Conservation (phyloP, 1,284 basidiomycete genomes). For the Boletellus sp. region DNA sequence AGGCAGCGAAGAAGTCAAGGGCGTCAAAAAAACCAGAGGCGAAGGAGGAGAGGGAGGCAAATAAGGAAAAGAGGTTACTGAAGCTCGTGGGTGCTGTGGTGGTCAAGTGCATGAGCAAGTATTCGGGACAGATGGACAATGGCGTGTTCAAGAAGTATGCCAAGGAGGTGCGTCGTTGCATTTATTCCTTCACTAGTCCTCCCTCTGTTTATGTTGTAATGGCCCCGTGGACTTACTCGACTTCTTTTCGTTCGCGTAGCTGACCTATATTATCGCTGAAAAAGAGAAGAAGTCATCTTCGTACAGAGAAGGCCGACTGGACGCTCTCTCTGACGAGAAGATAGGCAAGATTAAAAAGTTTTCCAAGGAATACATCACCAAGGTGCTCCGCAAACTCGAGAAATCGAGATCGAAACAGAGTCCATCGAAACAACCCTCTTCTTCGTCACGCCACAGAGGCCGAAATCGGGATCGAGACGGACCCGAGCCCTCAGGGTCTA, state of each 20-base stretch:
- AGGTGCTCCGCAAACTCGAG: conserved; percentile 62
- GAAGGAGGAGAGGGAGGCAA: conserved; percentile 57
- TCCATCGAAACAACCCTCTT: conserved; percentile 15
- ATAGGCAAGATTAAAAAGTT: conserved; percentile 89
- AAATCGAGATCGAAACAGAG: conserved; percentile 39
- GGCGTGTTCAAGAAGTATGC: conserved; percentile 95
- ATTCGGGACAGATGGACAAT: conserved; percentile 75
- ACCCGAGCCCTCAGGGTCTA: conserved; percentile 24
- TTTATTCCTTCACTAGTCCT: conserved; percentile 1
- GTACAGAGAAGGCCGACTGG: conserved; percentile 69
- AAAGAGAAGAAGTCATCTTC: conserved; percentile 92
- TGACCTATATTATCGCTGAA: conserved; percentile 78
- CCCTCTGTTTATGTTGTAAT: neutral
- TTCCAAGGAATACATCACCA: conserved; percentile 81
- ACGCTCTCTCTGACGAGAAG: conserved; percentile 84
- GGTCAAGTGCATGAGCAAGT: conserved; percentile 89
- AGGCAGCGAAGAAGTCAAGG: conserved; percentile 33
- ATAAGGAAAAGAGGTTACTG: conserved; percentile 79
- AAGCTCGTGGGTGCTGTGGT: conserved; percentile 89
- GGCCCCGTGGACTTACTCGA: neutral
- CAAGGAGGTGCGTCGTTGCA: conserved; percentile 72
- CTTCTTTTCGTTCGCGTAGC: conserved; percentile 36
- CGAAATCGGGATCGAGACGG: conserved; percentile 9
- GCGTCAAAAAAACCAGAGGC: conserved; percentile 43
- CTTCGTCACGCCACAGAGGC: conserved; percentile 15